Evolutionary conservation across 2,329 filamentous ascomycete species (phyloP).

Genomic region (Saccharata proteae): DNA sequence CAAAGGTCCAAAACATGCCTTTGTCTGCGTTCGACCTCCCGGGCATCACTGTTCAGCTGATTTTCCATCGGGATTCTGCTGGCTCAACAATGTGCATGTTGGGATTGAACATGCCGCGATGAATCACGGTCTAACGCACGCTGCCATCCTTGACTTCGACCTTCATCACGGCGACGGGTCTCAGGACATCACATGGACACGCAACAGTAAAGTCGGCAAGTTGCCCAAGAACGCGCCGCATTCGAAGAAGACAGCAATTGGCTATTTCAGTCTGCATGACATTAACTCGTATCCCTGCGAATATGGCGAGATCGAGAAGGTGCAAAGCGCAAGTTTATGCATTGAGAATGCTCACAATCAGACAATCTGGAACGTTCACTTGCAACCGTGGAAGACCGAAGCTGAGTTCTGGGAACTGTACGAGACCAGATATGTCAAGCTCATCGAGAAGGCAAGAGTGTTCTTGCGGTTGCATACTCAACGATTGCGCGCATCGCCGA

Average conservation of each 20-base stretch:
- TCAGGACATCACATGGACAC: slow-evolving; percentile 83
- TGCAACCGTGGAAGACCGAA: slow-evolving; percentile 73
- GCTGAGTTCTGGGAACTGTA: slow-evolving; percentile 86
- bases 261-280: slow-evolving; percentile 94
- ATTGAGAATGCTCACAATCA: slow-evolving; percentile 91
- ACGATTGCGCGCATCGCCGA: slow-evolving; percentile 44
- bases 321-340: slow-evolving; percentile 86
- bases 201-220: slow-evolving; percentile 58
- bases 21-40: slow-evolving; percentile 84
- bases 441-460: slow-evolving; percentile 68
- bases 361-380: slow-evolving; percentile 89
- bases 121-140: slow-evolving; percentile 77
- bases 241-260: slow-evolving; percentile 77
- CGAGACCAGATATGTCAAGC: slow-evolving; percentile 58
- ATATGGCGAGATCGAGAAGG: slow-evolving; percentile 81
- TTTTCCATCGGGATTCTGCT: slow-evolving; percentile 91
- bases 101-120: slow-evolving; percentile 85
- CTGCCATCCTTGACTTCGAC: slow-evolving; percentile 49
- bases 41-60: slow-evolving; percentile 90
- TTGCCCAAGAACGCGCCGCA: slow-evolving; percentile 57
- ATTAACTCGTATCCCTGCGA: slow-evolving; percentile 99
- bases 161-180: slow-evolving; percentile 51
- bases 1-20: slow-evolving; percentile 58
- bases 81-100: slow-evolving; percentile 96
- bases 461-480: slow-evolving; percentile 67